A percentile compares a stretch with the other conserved stretches of the same genome.
Conservation (phyloP, 2,329 filamentous ascomycete genomes). For the Septoria petroselini region DNA sequence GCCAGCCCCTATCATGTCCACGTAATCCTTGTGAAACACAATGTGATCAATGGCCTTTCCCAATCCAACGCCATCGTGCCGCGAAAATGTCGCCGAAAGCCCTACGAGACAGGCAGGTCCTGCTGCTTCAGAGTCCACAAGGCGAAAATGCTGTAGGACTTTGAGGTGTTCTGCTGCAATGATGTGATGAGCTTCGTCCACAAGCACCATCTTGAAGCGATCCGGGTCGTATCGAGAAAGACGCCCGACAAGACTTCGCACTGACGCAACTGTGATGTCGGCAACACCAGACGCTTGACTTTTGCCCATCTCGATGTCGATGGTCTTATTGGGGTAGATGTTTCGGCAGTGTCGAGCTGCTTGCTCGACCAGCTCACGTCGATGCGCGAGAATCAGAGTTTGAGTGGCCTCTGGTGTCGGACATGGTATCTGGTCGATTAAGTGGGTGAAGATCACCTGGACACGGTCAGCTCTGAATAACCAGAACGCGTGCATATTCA, state of each 20-base stretch:
- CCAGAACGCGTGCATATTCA: no score
- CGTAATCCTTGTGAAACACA: conserved; percentile 85
- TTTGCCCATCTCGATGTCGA: conserved; percentile 90
- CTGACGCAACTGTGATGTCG: conserved; percentile 90
- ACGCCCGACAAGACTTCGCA: conserved; percentile 78
- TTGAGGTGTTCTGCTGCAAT: conserved; percentile 77
- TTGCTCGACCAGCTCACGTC: conserved; percentile 90
- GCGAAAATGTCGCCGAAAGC: conserved; percentile 77
- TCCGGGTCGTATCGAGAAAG: conserved; percentile 77
- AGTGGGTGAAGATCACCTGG: conserved; percentile 90
- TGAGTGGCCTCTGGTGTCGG: conserved; percentile 60
- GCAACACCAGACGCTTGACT: conserved; percentile 72
- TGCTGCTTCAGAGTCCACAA: conserved; percentile 51
- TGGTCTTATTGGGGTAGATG: conserved; percentile 73
- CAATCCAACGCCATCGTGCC: conserved; percentile 79
- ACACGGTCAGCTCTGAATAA: background rate
- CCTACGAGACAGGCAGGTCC: conserved; percentile 66
- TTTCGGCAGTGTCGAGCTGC: conserved; percentile 78
- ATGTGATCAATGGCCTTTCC: conserved; percentile 90
- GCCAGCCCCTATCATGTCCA: conserved; percentile 80
- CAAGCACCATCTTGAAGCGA: conserved; percentile 82
- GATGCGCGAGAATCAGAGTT: conserved; percentile 87
- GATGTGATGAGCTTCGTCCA: conserved; percentile 97
- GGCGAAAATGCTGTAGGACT: conserved; percentile 73
- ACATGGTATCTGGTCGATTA: conserved; percentile 73